A percentile compares a stretch with the other conserved stretches of the same genome.
Evolutionary conservation across 202 grass and related monocot species (phyloP).

Genomic region (Cymbopogon flexuosus): DNA sequence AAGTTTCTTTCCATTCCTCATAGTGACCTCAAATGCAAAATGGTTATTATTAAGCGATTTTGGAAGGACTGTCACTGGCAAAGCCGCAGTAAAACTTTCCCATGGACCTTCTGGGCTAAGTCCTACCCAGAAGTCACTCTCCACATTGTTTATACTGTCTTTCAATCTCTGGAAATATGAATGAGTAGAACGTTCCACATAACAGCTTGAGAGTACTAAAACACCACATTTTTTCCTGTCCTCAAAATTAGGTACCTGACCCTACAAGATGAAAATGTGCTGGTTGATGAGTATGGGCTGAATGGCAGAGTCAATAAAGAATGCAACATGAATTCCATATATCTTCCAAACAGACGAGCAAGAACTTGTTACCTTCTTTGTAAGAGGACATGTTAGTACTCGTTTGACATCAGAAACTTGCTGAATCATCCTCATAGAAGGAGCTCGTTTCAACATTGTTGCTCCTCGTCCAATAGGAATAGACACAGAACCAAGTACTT

Average conservation of each 20-base stretch:
- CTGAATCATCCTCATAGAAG: conserved; percentile 82
- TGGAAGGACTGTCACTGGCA: conserved; percentile 71
- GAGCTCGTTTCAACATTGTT: conserved; percentile 70
- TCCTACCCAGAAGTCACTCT: conserved; percentile 80
- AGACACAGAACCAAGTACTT: conserved; percentile 83
- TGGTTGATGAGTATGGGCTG: conserved; percentile 11
- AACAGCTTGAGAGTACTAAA: conserved; percentile 79
- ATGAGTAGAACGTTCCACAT: conserved; percentile 72
- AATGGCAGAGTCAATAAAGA: conserved; percentile 4
- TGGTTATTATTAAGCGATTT: conserved; percentile 68
- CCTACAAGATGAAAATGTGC: conserved; percentile 42
- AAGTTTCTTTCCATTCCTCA: conserved; percentile 83
- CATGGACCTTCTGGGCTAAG: conserved; percentile 88
- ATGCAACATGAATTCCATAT: neutral
- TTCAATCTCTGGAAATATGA: conserved; percentile 54
- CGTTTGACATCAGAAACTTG: conserved; percentile 55
- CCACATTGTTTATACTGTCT: conserved; percentile 42
- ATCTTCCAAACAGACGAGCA: neutral
- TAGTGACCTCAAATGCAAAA: conserved; percentile 84
- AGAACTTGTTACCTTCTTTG: conserved; percentile 53
- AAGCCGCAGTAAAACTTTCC: conserved; percentile 77
- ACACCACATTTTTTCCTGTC: conserved; percentile 53
- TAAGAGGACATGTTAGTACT: conserved; percentile 63
- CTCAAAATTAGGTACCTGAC: conserved; percentile 33
- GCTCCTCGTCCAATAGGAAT: conserved; percentile 71